phyloP scores from a whole-genome alignment of 345 rosid species.

The Arabis hirsuta region DNA sequence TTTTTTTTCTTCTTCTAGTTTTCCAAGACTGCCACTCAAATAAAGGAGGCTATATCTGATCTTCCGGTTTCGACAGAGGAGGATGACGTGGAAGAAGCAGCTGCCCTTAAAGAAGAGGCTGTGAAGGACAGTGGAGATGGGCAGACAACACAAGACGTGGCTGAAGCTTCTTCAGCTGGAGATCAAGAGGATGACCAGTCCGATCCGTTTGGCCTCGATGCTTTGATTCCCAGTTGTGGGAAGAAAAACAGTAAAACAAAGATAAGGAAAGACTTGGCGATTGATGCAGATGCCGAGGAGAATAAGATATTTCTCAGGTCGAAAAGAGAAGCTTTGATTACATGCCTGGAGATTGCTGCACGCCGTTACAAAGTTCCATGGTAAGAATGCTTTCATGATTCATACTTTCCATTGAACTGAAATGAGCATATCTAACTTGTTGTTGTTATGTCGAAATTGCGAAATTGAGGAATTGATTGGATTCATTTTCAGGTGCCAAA shows the following conservation, averaged over 20 bases:
- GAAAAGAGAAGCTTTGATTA: conserved; percentile 80
- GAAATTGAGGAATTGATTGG: conserved; percentile 2
- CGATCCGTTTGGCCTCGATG: conserved; percentile 95
- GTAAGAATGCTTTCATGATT: conserved; percentile 45
- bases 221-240: conserved; percentile 56
- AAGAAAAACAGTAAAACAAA: conserved; percentile 67
- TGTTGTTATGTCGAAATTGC: conserved; percentile 12
- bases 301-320: conserved; percentile 67
- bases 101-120: conserved; percentile 56
- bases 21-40: conserved; percentile 68
- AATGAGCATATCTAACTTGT: background rate
- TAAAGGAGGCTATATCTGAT: conserved; percentile 69
- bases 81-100: conserved; percentile 83
- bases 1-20: conserved; percentile 48
- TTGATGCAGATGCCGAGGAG: conserved; percentile 57
- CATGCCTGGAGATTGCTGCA: conserved; percentile 92
- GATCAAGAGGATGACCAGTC: conserved; percentile 56
- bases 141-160: conserved; percentile 39
- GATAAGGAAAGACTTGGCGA: conserved; percentile 55
- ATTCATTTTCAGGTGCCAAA: conserved; percentile 80
- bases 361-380: conserved; percentile 84
- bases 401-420: background rate
- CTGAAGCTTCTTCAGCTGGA: conserved; percentile 44
- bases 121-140: conserved; percentile 44
- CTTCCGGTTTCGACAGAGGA: conserved; percentile 78